These are phyloP conservation scores for Fusarium goolgardi DNA, from an alignment of 2,329 filamentous ascomycete species.

Conservation along the genomic window DNA sequence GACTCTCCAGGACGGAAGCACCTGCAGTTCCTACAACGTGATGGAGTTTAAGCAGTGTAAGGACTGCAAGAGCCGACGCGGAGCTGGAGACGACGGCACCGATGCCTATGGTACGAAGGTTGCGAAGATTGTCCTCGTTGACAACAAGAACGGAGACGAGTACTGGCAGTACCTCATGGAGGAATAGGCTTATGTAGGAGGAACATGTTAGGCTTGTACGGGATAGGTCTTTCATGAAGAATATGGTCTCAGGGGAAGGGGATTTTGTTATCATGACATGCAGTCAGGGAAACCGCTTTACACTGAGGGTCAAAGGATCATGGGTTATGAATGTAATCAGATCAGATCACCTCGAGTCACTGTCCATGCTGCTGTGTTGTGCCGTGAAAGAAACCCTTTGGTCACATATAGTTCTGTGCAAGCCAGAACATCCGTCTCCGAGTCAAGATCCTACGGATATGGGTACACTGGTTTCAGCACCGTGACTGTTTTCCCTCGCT, in stretches of 20 bases:
- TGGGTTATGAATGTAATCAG: background rate
- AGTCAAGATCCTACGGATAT: background rate
- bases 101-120: slow-evolving; percentile 29
- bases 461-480: background rate
- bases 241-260: background rate
- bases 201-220: background rate
- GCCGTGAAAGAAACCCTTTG: background rate
- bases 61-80: slow-evolving; percentile 30
- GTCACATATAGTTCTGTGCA: background rate
- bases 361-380: background rate
- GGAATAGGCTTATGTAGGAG: background rate
- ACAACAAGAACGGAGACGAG: slow-evolving; percentile 27
- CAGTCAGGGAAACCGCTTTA: slow-evolving; percentile 1
- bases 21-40: slow-evolving; percentile 21
- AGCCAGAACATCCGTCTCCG: background rate
- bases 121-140: slow-evolving; percentile 23
- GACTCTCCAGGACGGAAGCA: slow-evolving; percentile 18
- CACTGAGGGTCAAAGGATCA: background rate
- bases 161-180: slow-evolving; percentile 18
- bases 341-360: background rate
- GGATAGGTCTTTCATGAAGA: background rate
- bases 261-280: background rate
- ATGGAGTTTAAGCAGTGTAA: slow-evolving; percentile 27
- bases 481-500: background rate
- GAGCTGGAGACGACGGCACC: slow-evolving; percentile 28